Evolutionary conservation across 306 rosid genomes (phyloP).

Genomic region (Cicer bijugum): DNA sequence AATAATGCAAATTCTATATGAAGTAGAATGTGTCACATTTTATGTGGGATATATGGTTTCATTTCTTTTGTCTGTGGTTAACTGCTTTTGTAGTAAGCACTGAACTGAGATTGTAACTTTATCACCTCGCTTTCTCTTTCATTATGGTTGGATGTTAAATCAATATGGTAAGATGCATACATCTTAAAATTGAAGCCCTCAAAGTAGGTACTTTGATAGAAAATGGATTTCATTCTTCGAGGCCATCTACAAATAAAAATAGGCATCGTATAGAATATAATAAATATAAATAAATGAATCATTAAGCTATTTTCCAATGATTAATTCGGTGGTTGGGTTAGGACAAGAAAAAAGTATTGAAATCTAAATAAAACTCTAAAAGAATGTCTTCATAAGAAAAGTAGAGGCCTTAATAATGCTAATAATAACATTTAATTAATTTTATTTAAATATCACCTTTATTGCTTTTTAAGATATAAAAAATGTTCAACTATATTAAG

Average conservation of each 20-base stretch:
- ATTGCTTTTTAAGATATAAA: too few relatives aligned
- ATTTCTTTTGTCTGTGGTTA: slow-evolving; percentile 15
- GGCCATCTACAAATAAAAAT: neutral
- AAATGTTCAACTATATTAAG: too few relatives aligned
- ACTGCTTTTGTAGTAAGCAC: neutral
- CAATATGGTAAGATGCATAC: slow-evolving; percentile 39
- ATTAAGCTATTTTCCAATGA: neutral
- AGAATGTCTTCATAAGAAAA: too few relatives aligned
- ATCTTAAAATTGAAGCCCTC: slow-evolving; percentile 15
- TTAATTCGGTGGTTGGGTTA: too few relatives aligned
- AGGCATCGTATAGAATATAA: neutral
- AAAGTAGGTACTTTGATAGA: neutral
- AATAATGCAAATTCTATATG: slow-evolving; percentile 3
- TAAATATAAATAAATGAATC: neutral
- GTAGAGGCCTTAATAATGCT: too few relatives aligned
- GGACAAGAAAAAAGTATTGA: too few relatives aligned
- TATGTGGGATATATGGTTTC: slow-evolving; percentile 5
- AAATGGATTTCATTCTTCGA: slow-evolving; percentile 7
- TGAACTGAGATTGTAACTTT: slow-evolving; percentile 14
- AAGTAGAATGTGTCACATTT: slow-evolving; percentile 26
- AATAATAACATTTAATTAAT: too few relatives aligned
- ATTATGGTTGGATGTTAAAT: slow-evolving; percentile 36
- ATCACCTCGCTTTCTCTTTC: slow-evolving; percentile 22
- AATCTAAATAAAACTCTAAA: too few relatives aligned
- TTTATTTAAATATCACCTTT: too few relatives aligned